A percentile compares a stretch with the other conserved stretches of the same genome.
phyloP scores from a whole-genome alignment of 2,329 filamentous ascomycete species.

The Chaetoscypha palmicola region DNA sequence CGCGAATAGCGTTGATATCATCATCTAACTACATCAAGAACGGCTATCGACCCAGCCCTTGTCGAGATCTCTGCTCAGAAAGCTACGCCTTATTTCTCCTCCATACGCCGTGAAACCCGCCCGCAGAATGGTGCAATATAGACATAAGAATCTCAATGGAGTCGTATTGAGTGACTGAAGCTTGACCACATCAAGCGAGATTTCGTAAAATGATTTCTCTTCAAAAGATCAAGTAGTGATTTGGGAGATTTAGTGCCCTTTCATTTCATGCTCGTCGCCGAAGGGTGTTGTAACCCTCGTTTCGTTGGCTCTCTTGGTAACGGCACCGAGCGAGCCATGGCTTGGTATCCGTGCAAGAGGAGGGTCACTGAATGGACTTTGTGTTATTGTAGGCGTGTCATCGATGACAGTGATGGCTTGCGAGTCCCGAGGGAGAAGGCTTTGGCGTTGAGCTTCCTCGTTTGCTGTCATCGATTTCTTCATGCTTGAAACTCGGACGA shows the following conservation, averaged over 20 bases:
- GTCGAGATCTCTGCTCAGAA: constrained; percentile 7
- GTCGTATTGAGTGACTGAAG: constrained; percentile 10
- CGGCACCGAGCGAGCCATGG: constrained; percentile 44
- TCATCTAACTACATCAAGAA: constrained; percentile 9
- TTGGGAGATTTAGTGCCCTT: constrained; percentile 24
- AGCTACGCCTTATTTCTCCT: constrained; percentile 3
- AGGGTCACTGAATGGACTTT: constrained; percentile 55
- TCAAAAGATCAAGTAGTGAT: constrained; percentile 4
- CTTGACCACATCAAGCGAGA: constrained; percentile 7
- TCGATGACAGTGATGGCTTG: constrained; percentile 43
- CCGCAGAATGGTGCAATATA: constrained; percentile 16
- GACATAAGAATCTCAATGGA: constrained; percentile 21
- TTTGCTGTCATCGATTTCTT: constrained; percentile 32
- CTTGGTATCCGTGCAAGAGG: constrained; percentile 35
- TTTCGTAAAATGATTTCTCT: constrained; percentile 10
- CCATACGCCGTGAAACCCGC: constrained; percentile 17
- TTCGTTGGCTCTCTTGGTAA: constrained; percentile 36
- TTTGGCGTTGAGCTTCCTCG: constrained; percentile 8
- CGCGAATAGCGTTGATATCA: constrained; percentile 8
- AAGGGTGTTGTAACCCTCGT: constrained; percentile 44
- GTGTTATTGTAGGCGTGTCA: constrained; percentile 43
- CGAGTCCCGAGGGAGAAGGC: constrained; percentile 33
- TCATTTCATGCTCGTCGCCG: constrained; percentile 51
- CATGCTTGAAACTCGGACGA: constrained; percentile 49
- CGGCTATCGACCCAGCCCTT: constrained; percentile 6